Evolutionary conservation across 495 filamentous ascomycete species (phyloP), one percentile per base, ranked within the genome.

Genomic region (Oidiodendron maius): DNA sequence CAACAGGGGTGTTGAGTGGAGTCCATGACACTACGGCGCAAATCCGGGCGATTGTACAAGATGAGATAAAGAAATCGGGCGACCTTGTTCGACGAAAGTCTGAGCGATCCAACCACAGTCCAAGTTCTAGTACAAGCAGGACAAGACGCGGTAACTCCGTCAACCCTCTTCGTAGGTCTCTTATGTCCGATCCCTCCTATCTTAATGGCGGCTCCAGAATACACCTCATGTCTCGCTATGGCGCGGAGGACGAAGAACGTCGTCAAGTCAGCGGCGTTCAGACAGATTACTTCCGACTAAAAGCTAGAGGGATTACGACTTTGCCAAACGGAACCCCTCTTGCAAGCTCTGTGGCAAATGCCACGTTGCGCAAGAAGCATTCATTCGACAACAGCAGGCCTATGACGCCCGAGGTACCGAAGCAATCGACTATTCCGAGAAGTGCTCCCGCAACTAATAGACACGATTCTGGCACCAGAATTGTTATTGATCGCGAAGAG

Each of bases 211-310:
- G 38, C 18, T 55, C 61, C 13, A 44, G 52, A 38, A 57, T 56
- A 12, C 50, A 53, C 30, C 36, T 52, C 11, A 42, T 53, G 34
- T 43, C 53, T 10, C 48, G 52, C n/a, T 50, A 48, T 36, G 40
- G 17, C 23, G 13, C 21, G 9, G 18, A 51, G 12, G 46, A 57
- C 22, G 44, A 57, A 47, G 34, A 41, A 35, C 44, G 57, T 36
- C 35, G n/a, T 38, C 51, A 57, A 39, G 42, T 46, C 23, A 69
- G 62, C 46, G 65, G 63, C 10, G 69, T 65, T 1, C 44, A 61
- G 32, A 66, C 64, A 3, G 63, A 65, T 38, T 75, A 69, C 48
- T 75, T 75, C 58, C 56, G 61, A 9, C 44, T 74, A 15, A 71
- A 70, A 60, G 69, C 71, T 1, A 53, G 65, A 44, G 71, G 69